Evolutionary conservation across 768 basidiomycete genomes (phyloP).

Genomic region (Lanmaoa rubissima): DNA sequence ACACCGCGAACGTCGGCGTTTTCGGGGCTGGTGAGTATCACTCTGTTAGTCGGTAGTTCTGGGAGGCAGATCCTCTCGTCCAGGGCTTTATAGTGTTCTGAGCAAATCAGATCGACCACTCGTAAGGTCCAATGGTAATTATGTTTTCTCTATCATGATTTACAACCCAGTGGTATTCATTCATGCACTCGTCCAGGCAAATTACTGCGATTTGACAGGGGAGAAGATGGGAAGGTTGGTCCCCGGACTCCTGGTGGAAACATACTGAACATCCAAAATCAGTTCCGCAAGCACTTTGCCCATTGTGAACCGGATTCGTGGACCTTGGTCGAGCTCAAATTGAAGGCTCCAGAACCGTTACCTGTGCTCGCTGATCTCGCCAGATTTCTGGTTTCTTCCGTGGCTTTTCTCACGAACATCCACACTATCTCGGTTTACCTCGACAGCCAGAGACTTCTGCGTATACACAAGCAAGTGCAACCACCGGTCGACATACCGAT

Average conservation of each 20-base stretch:
- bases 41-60: neutral
- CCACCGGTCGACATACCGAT: neutral
- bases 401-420: constrained; percentile 5
- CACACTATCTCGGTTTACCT: constrained; percentile 2
- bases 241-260: neutral
- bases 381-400: constrained; percentile 10
- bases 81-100: constrained; percentile 17
- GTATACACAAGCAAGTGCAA: neutral
- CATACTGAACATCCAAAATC: neutral
- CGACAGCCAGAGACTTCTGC: neutral
- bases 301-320: neutral
- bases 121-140: constrained; percentile 6
- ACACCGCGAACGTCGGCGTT: constrained; percentile 8
- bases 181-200: neutral
- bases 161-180: neutral
- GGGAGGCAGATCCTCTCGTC: neutral
- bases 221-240: constrained; percentile 7
- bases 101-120: constrained; percentile 13
- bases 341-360: neutral
- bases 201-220: constrained; percentile 8
- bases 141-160: neutral
- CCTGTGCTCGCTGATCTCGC: constrained; percentile 5
- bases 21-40: constrained; percentile 9
- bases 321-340: constrained; percentile 9
- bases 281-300: neutral